Conservation (phyloP, 768 basidiomycete species). For the Pulveroboletus sp. region DNA sequence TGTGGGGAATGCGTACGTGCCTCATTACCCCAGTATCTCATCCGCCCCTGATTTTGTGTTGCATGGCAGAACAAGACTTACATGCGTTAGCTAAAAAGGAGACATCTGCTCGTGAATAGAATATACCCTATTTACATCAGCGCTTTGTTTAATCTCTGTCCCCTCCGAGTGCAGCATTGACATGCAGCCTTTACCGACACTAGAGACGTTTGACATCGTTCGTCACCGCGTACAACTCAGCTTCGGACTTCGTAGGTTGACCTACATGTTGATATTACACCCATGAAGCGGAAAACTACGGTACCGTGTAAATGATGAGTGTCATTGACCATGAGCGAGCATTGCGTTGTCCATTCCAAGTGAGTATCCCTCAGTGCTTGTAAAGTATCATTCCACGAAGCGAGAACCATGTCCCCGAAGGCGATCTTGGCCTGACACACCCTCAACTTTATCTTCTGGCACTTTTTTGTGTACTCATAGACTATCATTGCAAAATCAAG, state of each 20-base stretch:
- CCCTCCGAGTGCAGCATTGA: background rate
- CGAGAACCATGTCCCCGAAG: background rate
- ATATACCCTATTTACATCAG: conserved; percentile 10
- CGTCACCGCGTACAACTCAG: background rate
- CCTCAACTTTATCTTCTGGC: background rate
- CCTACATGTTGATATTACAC: background rate
- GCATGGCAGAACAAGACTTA: conserved; percentile 65
- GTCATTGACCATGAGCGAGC: background rate
- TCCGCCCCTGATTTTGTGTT: background rate
- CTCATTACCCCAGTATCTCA: background rate
- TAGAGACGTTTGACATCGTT: too few species aligned
- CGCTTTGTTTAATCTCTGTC: background rate
- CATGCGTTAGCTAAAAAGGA: conserved; percentile 70
- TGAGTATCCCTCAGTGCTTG: background rate
- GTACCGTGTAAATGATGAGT: background rate
- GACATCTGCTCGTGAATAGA: conserved; percentile 52
- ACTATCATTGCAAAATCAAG: background rate
- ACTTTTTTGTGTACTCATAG: too few species aligned
- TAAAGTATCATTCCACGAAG: background rate
- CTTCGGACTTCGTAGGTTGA: background rate
- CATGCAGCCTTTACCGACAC: background rate
- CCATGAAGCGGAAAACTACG: too few species aligned
- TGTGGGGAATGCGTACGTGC: conserved; percentile 83
- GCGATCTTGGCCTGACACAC: background rate
- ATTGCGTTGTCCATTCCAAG: too few species aligned